Base-by-base conservation (phyloP, 495 filamentous ascomycete species). In the Hamigera avellanea region DNA sequence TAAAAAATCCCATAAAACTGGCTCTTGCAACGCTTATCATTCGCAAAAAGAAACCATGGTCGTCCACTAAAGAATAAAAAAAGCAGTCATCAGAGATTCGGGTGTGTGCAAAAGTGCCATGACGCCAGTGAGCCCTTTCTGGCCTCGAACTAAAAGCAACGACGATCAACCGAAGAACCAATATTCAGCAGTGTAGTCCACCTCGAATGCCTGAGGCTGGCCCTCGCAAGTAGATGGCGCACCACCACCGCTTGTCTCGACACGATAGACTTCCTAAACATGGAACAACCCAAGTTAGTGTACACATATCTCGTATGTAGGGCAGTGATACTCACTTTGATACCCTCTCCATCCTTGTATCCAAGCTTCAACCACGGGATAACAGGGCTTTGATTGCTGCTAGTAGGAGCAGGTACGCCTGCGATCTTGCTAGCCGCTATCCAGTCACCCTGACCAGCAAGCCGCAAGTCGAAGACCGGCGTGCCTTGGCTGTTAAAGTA, bases 131-230 rank as follows among this genome's bases (percentile, higher is more conserved):
- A n/a, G n/a, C n/a, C n/a, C n/a, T n/a, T n/a, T n/a, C n/a, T n/a
- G n/a, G n/a, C n/a, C n/a, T n/a, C n/a, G n/a, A n/a, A n/a, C n/a
- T n/a, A n/a, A 23, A 23, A 15, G n/a, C 13, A 36, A 6, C 12
- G 19, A 25, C 6, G 10, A n/a, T 56, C 33, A 60, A 21, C 58
- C 62, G 47, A 75, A 84, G 38, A 85, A 75, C 76, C 75, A 84
- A 53, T 87, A 87, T 51, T 74, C 70, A 0, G 81, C 72, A 0
- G 78, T 59, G 54, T 86, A 87, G 8, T 73, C 66, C 3, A 83
- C 67, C 46, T 66, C 50, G 19, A 68, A 49, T 0, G 59, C 61
- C 1, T 43, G 50, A 1, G 54, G 28, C 26, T 59, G 52, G 3
- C 56, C 55, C 19, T 49, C 43, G 38, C 64, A 70, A 9, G 67